Percentiles rank a stretch among this genome's conserved stretches.
phyloP scores from a whole-genome alignment of 2,329 filamentous ascomycete species.

The Trichoderma sp. region DNA sequence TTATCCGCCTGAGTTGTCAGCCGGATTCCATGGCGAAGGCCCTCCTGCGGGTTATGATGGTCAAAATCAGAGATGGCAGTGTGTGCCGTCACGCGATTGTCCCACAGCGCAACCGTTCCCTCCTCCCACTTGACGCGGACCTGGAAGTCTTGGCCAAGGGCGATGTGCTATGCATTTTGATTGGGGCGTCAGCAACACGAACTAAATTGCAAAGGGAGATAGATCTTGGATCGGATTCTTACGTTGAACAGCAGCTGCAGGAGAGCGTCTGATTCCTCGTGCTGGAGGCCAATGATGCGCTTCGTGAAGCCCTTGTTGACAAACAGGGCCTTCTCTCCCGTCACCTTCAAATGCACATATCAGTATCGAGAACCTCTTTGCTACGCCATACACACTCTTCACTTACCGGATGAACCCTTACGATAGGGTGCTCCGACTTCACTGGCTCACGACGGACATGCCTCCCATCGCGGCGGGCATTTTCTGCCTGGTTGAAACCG shows the following conservation, averaged over 20 bases:
- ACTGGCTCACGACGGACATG: constrained; percentile 16
- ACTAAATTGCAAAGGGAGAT: not conserved
- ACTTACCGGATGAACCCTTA: constrained; percentile 52
- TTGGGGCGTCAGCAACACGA: not conserved
- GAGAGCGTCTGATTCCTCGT: constrained; percentile 50
- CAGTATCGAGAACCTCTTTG: not conserved
- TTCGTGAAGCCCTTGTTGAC: constrained; percentile 52
- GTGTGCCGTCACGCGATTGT: constrained; percentile 41
- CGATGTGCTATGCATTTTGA: constrained; percentile 44
- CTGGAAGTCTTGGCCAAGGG: constrained; percentile 53
- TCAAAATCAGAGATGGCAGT: constrained; percentile 24
- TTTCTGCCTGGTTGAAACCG: constrained; percentile 45
- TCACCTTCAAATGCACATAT: not conserved
- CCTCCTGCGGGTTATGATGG: constrained; percentile 20
- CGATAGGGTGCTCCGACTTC: constrained; percentile 45
- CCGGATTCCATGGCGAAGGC: constrained; percentile 20
- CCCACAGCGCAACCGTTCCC: constrained; percentile 55
- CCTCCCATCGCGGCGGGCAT: constrained; percentile 44
- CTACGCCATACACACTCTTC: too few relatives aligned
- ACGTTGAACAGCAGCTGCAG: constrained; percentile 47
- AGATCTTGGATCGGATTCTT: not conserved
- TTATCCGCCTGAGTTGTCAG: constrained; percentile 25
- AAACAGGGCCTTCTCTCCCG: constrained; percentile 50
- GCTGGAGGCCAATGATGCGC: constrained; percentile 53
- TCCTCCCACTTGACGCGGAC: constrained; percentile 55